Evolutionary conservation across 192 early-diverging fungal species (phyloP).

Genomic region (Coemansia asiatica): DNA sequence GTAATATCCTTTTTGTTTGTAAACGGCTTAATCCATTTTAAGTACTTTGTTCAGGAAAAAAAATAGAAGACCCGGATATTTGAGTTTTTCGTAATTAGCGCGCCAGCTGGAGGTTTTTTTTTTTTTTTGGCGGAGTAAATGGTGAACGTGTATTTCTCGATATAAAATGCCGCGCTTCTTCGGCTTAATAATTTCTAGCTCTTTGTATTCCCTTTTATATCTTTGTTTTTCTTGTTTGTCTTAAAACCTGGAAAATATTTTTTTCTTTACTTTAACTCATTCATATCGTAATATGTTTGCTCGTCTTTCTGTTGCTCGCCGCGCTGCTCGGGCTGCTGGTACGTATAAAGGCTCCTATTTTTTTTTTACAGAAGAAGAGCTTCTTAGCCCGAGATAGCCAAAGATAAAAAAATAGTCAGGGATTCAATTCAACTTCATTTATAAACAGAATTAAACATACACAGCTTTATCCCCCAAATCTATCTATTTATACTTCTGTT

Average conservation of each 20-base stretch:
- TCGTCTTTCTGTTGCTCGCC: constrained; percentile 34
- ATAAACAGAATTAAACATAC: not conserved
- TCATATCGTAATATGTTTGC: constrained; percentile 22
- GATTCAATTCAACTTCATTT: too few relatives aligned
- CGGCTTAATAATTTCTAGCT: too few relatives aligned
- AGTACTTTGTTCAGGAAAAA: too few relatives aligned
- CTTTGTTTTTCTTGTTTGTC: not conserved
- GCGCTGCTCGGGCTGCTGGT: constrained; percentile 34
- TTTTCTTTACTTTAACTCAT: not conserved
- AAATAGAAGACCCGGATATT: constrained; percentile 1
- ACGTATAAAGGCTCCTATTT: too few relatives aligned
- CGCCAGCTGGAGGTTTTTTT: too few relatives aligned
- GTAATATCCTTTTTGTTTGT: not conserved
- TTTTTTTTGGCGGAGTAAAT: too few relatives aligned
- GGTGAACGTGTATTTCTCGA: too few relatives aligned
- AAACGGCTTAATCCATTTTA: too few relatives aligned
- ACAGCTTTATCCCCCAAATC: not conserved
- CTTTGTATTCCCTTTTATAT: constrained; percentile 4
- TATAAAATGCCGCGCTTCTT: not conserved
- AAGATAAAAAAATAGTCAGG: too few relatives aligned
- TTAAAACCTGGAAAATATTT: not conserved
- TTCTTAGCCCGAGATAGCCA: too few relatives aligned
- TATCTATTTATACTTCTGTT: not conserved
- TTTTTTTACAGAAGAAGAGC: too few relatives aligned
- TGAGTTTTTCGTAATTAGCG: too few relatives aligned